These are phyloP conservation scores for Spathaspora sp. DNA, from an alignment of 1,139 yeast genomes.

Conservation along the genomic window DNA sequence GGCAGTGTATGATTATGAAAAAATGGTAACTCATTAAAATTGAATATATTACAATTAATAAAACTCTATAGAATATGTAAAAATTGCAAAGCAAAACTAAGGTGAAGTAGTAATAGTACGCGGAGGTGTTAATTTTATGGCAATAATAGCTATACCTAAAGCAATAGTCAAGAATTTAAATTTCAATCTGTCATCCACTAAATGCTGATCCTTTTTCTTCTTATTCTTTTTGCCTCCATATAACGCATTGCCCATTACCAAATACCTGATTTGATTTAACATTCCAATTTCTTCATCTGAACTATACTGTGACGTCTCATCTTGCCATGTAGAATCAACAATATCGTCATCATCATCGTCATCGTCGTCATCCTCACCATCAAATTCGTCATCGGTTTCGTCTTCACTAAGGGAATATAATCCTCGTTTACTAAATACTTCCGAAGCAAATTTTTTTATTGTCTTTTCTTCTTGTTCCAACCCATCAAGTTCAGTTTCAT, in stretches of 20 bases:
- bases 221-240: constrained; percentile 19
- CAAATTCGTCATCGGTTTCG: constrained; percentile 11
- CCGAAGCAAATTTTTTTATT: constrained; percentile 38
- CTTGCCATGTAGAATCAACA: neutral
- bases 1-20: too few species aligned
- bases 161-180: constrained; percentile 47
- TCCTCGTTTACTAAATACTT: constrained; percentile 23
- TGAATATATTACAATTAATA: neutral
- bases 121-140: constrained; percentile 37
- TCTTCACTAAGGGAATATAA: constrained; percentile 11
- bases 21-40: neutral
- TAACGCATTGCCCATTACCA: constrained; percentile 34
- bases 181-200: constrained; percentile 43
- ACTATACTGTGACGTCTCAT: neutral
- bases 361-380: neutral
- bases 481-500: constrained; percentile 13
- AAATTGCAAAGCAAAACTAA: neutral
- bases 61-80: neutral
- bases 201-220: constrained; percentile 20
- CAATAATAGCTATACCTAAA: constrained; percentile 44
- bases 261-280: constrained; percentile 35
- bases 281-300: constrained; percentile 21
- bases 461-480: constrained; percentile 10
- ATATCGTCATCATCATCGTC: neutral
- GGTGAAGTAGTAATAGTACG: neutral